A percentile compares a stretch with the other conserved stretches of the same genome.
phyloP scores from a whole-genome alignment of 768 basidiomycete species.

The Pleurotus sapidus region DNA sequence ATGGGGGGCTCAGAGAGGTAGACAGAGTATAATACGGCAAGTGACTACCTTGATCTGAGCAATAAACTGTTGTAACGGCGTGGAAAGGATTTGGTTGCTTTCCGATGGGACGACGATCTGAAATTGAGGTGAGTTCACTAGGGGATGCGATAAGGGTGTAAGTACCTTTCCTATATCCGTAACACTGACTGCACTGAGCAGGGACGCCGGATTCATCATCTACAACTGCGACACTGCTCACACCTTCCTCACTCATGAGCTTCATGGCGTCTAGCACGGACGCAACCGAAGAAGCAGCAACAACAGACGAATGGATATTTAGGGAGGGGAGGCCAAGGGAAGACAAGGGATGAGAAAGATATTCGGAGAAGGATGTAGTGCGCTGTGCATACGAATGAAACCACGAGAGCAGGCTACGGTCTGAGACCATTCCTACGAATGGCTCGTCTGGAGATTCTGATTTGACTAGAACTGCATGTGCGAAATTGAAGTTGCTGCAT shows the following conservation, averaged over 20 bases:
- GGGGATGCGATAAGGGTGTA: too few species aligned
- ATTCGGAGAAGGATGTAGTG: conserved; percentile 41
- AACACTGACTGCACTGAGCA: conserved; percentile 78
- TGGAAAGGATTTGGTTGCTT: conserved; percentile 73
- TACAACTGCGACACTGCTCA: conserved; percentile 77
- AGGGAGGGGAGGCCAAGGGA: conserved; percentile 63
- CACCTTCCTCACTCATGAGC: conserved; percentile 82
- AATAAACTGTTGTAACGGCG: conserved; percentile 68
- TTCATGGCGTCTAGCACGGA: conserved; percentile 80
- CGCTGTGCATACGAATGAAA: conserved; percentile 53
- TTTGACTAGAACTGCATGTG: conserved; percentile 49
- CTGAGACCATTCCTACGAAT: conserved; percentile 74
- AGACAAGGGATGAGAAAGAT: conserved; percentile 51
- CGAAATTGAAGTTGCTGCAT: neutral
- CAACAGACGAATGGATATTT: conserved; percentile 57
- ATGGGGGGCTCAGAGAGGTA: neutral
- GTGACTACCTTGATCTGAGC: conserved; percentile 62
- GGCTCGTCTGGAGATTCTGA: conserved; percentile 39
- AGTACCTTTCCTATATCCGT: conserved; percentile 76
- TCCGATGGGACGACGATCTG: conserved; percentile 79
- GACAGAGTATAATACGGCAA: neutral
- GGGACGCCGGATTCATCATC: conserved; percentile 59
- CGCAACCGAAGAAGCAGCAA: conserved; percentile 58
- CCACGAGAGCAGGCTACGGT: conserved; percentile 69
- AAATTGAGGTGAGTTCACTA: conserved; percentile 1